Evolutionary conservation across 305 asterid genomes (phyloP).

Genomic region (Solanum hybrid): DNA sequence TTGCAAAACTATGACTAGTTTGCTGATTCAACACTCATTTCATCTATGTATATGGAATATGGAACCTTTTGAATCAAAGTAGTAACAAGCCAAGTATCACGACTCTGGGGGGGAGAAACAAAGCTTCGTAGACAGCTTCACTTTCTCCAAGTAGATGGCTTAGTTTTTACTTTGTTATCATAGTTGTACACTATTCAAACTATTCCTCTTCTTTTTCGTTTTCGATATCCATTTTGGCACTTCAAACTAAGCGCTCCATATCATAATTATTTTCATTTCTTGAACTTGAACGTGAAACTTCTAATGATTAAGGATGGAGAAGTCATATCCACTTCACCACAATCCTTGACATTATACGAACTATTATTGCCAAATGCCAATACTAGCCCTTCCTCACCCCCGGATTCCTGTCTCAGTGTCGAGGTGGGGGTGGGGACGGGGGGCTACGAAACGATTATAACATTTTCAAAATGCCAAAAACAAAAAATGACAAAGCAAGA

Average conservation of each 20-base stretch:
- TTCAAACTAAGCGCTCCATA: neutral
- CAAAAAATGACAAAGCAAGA: neutral
- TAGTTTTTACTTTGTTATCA: neutral
- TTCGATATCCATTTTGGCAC: neutral
- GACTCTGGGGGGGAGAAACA: neutral
- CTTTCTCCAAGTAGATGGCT: neutral
- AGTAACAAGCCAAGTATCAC: neutral
- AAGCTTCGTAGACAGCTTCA: neutral
- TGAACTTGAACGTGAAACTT: neutral
- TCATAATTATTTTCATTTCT: neutral
- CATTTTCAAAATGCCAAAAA: neutral
- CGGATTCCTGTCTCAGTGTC: neutral
- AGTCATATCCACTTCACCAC: neutral
- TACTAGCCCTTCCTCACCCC: neutral
- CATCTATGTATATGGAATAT: neutral
- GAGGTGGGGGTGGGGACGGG: neutral
- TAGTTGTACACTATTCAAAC: neutral
- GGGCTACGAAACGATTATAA: neutral
- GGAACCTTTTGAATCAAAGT: neutral
- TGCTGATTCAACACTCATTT: neutral
- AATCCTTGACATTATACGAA: neutral
- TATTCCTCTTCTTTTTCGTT: neutral
- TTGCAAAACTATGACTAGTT: conserved; percentile 26
- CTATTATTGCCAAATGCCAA: neutral
- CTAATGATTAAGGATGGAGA: neutral